Percentiles rank a stretch among this genome's conserved stretches.
These are phyloP conservation scores for Cenchrus purpureus DNA, from an alignment of 176 grass and related monocot genomes.

Conservation along the genomic window DNA sequence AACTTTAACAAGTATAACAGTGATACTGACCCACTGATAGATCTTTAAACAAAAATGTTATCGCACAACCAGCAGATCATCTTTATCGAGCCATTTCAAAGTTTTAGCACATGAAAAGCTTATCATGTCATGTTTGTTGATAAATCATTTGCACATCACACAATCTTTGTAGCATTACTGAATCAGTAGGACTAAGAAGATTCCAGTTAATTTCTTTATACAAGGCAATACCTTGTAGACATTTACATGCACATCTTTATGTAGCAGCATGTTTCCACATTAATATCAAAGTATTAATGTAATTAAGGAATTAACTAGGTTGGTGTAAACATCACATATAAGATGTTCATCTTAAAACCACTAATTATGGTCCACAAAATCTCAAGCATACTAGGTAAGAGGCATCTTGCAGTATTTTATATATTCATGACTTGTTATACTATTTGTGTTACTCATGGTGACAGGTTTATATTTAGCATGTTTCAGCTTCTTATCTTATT, in stretches of 20 bases:
- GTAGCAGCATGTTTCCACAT: background rate
- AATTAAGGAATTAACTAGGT: background rate
- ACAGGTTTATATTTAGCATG: slow-evolving; percentile 28
- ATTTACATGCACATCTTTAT: slow-evolving; percentile 5
- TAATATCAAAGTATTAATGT: background rate
- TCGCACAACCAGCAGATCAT: slow-evolving; percentile 13
- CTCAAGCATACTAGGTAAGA: background rate
- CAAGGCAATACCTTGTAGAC: background rate
- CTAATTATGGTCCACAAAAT: background rate
- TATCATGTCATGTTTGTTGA: slow-evolving; percentile 18
- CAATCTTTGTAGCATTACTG: slow-evolving; percentile 23
- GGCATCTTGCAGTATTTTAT: slow-evolving; percentile 26
- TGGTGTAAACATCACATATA: slow-evolving; percentile 19
- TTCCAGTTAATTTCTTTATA: slow-evolving; percentile 24
- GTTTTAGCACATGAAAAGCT: background rate
- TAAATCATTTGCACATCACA: slow-evolving; percentile 29
- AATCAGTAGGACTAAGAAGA: background rate
- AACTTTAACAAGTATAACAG: background rate
- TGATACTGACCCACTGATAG: background rate
- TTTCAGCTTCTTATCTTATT: slow-evolving; percentile 24
- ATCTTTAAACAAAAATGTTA: slow-evolving; percentile 15
- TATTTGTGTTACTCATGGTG: slow-evolving; percentile 5
- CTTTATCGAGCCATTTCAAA: background rate
- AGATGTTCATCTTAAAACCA: slow-evolving; percentile 19
- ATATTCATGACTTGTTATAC: slow-evolving; percentile 15